Evolutionary conservation across 2,329 filamentous ascomycete species (phyloP), one percentile per base, ranked within the genome.

Genomic region (Alternaria incomplexa): DNA sequence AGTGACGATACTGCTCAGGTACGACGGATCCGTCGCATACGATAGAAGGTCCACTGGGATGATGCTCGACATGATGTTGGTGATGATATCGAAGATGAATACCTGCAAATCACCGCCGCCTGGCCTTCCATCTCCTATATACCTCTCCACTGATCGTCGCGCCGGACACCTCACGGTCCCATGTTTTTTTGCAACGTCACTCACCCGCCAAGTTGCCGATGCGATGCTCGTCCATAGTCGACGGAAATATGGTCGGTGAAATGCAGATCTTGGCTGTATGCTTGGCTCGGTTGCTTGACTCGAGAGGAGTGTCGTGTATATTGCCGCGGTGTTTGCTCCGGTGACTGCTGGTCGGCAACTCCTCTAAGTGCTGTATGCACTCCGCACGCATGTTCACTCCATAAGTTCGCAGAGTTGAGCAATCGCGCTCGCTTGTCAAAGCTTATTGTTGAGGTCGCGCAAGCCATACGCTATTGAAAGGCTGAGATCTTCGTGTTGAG

Each of bases 1-100:
- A 1, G 75, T 70, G 4, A 73, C 66, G 8, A 79, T 67, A 3
- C 63, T 71, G 36, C 63, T 64, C 23, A 80, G 71, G 46, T 78
- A 80, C 22, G 53, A 59, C 3, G 74, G 68, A 45, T 79, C 73
- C 13, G 72, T 76, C 11, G 78, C 77, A 30, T 69, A 72, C 3
- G 74, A 68, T 25, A 77, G 63, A 23, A 80, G 64, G 52, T 80
- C 74, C 11, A 80, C 71, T 17, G 72, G 68, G 7, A 77, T 69
- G 32, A 77, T 74, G 58, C 57, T 68, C 54, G 68, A 71, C 74
- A 78, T 78, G 51, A 59, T 68, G 44, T 58, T 68, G 52, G 68
- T 69, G 71, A 77, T 77, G 51, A 58, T 66, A 46, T 56, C 32
- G 20, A 70, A 11, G 44, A 32, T 56, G 12, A 20, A 44, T 25